Conservation (phyloP, 345 rosid species). For the Atalantia buxifolia region DNA sequence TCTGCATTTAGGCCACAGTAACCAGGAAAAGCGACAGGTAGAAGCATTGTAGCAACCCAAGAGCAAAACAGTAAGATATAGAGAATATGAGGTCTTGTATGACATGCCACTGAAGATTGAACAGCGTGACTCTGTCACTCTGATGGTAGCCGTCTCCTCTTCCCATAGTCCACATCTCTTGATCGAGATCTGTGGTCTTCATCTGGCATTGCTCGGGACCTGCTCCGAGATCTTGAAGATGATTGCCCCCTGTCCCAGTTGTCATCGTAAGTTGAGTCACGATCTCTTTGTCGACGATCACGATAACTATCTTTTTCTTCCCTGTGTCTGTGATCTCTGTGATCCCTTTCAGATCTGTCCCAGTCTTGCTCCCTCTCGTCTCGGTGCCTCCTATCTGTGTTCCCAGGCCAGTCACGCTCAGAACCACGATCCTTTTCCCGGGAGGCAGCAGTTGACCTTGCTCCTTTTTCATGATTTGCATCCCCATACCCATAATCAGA, state of each 20-base stretch:
- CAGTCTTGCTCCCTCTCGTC: constrained; percentile 50
- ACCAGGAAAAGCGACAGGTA: constrained; percentile 4
- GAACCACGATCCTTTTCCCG: constrained; percentile 60
- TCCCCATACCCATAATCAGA: constrained; percentile 86
- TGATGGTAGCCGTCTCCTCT: constrained; percentile 61
- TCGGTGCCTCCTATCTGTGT: constrained; percentile 59
- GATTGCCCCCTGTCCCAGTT: constrained; percentile 68
- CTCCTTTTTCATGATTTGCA: constrained; percentile 68
- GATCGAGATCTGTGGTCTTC: constrained; percentile 69
- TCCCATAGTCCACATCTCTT: constrained; percentile 74
- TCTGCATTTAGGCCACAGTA: constrained; percentile 21
- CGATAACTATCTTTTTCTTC: constrained; percentile 66
- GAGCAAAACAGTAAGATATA: constrained; percentile 14
- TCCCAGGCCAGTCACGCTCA: constrained; percentile 75
- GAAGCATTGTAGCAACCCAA: constrained; percentile 17
- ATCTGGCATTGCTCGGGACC: constrained; percentile 59
- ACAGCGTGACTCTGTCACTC: constrained; percentile 29
- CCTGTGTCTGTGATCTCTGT: constrained; percentile 49
- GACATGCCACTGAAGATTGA: constrained; percentile 12
- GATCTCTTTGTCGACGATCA: constrained; percentile 67
- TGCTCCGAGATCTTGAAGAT: constrained; percentile 63
- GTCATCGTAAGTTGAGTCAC: constrained; percentile 59
- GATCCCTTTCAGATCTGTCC: constrained; percentile 58
- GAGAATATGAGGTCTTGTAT: not conserved
- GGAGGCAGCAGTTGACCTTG: constrained; percentile 43